These are phyloP conservation scores for Penicillium corylophilum DNA, from an alignment of 2,329 filamentous ascomycete genomes.

Conservation along the genomic window DNA sequence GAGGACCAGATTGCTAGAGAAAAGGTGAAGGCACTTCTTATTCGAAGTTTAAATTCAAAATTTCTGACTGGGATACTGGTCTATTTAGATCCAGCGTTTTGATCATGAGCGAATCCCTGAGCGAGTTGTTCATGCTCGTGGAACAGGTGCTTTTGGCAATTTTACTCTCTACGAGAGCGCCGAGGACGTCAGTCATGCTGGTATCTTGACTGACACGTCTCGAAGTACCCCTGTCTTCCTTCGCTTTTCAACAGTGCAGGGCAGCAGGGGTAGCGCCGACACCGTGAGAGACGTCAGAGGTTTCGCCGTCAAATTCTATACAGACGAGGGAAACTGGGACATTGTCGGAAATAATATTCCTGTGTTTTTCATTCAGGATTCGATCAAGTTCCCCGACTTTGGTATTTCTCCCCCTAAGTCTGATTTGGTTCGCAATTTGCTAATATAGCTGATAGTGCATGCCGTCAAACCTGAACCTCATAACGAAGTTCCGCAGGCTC, in stretches of 20 bases:
- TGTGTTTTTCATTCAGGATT: constrained; percentile 45
- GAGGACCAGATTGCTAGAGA: constrained; percentile 73
- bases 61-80: neutral
- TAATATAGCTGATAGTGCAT: constrained; percentile 62
- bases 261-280: constrained; percentile 72
- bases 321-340: constrained; percentile 70
- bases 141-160: constrained; percentile 63
- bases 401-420: no score
- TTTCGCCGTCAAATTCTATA: constrained; percentile 77
- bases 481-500: constrained; percentile 51
- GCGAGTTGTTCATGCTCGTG: constrained; percentile 66
- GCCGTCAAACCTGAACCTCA: constrained; percentile 43
- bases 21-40: constrained; percentile 68
- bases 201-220: constrained; percentile 67
- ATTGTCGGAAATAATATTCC: constrained; percentile 45
- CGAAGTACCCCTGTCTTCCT: constrained; percentile 65
- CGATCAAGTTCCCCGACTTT: constrained; percentile 43
- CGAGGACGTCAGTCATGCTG: constrained; percentile 62
- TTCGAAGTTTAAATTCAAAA: no score
- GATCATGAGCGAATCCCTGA: constrained; percentile 72
- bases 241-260: constrained; percentile 76
- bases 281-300: constrained; percentile 79
- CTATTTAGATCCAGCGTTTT: constrained; percentile 57
- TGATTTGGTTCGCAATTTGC: no score
- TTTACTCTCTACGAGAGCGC: constrained; percentile 66